Conservation (phyloP, 352 stramenopile species). For the Phytopythium kandeliae region DNA sequence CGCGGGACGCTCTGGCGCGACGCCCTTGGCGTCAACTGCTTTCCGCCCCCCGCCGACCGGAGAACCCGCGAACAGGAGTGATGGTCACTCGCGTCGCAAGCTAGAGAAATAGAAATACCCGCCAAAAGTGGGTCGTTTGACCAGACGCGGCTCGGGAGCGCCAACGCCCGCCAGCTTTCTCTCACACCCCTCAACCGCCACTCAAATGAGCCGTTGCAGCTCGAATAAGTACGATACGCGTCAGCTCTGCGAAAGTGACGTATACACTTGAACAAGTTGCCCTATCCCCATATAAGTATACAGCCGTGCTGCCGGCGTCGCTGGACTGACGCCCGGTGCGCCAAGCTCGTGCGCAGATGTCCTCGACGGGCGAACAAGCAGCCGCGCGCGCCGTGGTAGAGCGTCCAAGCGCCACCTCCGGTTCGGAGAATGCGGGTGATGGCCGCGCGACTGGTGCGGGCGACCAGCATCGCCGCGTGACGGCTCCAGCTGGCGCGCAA, state of each 20-base stretch:
- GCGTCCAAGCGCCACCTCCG: neutral
- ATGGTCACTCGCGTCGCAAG: constrained; percentile 19
- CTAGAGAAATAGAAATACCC: constrained; percentile 19
- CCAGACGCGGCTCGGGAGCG: neutral
- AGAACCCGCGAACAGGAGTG: constrained; percentile 19
- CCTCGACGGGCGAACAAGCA: too few relatives aligned
- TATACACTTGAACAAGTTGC: too few relatives aligned
- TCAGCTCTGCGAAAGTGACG: neutral
- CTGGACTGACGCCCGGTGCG: too few relatives aligned
- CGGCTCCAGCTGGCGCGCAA: constrained; percentile 11
- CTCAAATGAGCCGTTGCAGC: neutral
- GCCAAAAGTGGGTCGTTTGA: constrained; percentile 3
- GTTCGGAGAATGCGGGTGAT: neutral
- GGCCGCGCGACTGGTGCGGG: constrained; percentile 9
- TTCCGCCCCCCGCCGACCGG: constrained; percentile 3
- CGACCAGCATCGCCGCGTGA: constrained; percentile 32
- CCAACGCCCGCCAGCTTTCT: constrained; percentile 3
- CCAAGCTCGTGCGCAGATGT: too few relatives aligned
- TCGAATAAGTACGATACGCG: neutral
- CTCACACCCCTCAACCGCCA: neutral
- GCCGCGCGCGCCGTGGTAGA: neutral
- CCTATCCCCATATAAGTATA: too few relatives aligned
- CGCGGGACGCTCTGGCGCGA: constrained; percentile 10
- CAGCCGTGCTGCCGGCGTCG: too few relatives aligned
- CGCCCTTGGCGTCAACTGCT: constrained; percentile 6